Evolutionary conservation across 768 basidiomycete species (phyloP).

Genomic region (Boletus edulis): DNA sequence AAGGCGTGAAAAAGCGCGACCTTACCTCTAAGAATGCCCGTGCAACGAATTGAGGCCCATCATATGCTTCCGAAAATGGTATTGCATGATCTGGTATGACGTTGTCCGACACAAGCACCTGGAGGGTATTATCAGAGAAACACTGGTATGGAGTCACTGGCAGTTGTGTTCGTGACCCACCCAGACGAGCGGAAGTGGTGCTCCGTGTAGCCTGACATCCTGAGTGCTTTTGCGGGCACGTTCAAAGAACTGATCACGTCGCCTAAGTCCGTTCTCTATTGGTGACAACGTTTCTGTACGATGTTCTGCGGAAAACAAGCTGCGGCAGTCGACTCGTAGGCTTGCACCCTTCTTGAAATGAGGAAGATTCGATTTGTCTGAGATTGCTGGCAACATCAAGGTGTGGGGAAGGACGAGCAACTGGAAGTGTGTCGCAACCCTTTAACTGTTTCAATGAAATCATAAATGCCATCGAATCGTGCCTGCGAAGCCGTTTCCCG

Average conservation of each 20-base stretch:
- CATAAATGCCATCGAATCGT: neutral
- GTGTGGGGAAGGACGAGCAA: constrained; percentile 2
- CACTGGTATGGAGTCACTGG: too few relatives aligned
- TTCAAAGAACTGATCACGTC: constrained; percentile 3
- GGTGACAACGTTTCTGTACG: neutral
- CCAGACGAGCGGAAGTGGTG: constrained; percentile 28
- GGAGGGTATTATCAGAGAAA: neutral
- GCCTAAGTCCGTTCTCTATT: neutral
- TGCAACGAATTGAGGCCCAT: constrained; percentile 27
- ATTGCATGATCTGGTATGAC: constrained; percentile 29
- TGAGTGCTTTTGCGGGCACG: constrained; percentile 7
- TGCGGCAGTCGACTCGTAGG: constrained; percentile 22
- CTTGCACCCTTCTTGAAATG: constrained; percentile 15
- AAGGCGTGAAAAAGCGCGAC: neutral
- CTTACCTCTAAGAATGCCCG: constrained; percentile 25
- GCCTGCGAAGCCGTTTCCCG: neutral
- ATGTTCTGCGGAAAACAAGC: constrained; percentile 11
- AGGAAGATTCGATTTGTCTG: constrained; percentile 11
- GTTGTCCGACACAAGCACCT: constrained; percentile 29
- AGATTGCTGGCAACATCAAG: constrained; percentile 14
- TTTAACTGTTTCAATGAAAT: constrained; percentile 2
- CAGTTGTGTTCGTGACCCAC: constrained; percentile 7
- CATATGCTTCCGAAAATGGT: constrained; percentile 25
- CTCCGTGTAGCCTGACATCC: constrained; percentile 15
- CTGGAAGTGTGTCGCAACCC: neutral